Base-by-base conservation (phyloP, 495 filamentous ascomycete genomes). In the Neurospora sp. region DNA sequence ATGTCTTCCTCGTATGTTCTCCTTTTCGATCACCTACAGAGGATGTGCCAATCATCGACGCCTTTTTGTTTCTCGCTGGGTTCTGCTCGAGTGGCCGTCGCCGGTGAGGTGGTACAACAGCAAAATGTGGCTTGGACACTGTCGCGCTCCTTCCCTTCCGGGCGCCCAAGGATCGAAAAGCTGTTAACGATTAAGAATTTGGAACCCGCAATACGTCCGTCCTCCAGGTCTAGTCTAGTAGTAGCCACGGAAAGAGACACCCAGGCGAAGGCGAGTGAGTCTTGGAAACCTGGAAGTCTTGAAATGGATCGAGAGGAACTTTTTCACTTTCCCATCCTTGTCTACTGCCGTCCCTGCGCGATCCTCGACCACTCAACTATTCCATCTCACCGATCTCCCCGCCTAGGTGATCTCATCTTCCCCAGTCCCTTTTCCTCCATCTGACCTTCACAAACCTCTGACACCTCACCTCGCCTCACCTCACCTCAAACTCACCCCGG, bases 101-200 rank as follows among this genome's bases (percentile, higher is more conserved):
- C 53, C 53, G 53, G 53, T 71, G 35, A 42, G 71, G 74, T 75
- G 7, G 71, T 71, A 75, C 74, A 31, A 72, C 74, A 75, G 74
- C 69, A 69, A 73, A 35, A 71, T 71, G 74, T 73, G 71, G 74
- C 74, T 69, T 71, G 71, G 31, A 65, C 53, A 65, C 27, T 65
- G 53, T 65, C 53, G 53, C 53, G 53, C 53, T 65, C 53, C 53
- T 65, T 18, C 53, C 27, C 27, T 18, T 37, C 53, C 6, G 31
- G 53, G 53, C 53, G 27, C 53, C 14, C 53, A 9, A 35, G 12
- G 27, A 37, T 27, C 53, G 14, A 65, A 37, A 61, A 35, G 10
- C 48, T 59, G 48, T 27, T 27, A 59, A 27, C 48, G 48, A 27
- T 22, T 20, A 59, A 27, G 48, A 59, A 27, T 12, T 35, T 35